Evolutionary conservation across 202 grass and related monocot genomes (phyloP).

Genomic region (Eragrostis tef): DNA sequence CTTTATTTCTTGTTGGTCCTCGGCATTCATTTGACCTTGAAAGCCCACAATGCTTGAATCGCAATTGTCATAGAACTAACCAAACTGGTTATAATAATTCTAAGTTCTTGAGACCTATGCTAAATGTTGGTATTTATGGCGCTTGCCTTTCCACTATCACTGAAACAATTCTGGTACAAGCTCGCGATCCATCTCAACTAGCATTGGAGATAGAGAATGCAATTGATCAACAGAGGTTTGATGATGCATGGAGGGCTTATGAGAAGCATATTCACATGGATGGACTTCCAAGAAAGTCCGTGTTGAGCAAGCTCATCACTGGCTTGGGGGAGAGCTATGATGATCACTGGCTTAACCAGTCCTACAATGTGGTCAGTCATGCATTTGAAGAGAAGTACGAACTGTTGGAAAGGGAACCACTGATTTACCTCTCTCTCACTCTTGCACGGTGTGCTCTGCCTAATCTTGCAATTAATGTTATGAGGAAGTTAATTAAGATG

Average conservation of each 20-base stretch:
- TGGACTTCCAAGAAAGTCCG: constrained; percentile 67
- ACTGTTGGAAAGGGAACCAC: constrained; percentile 69
- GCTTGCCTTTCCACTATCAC: constrained; percentile 53
- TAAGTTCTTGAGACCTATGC: constrained; percentile 3
- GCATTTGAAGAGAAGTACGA: constrained; percentile 53
- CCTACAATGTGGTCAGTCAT: constrained; percentile 64
- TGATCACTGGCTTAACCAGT: constrained; percentile 60
- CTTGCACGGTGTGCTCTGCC: constrained; percentile 60
- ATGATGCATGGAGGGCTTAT: constrained; percentile 79
- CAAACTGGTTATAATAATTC: not conserved
- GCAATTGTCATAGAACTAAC: constrained; percentile 14
- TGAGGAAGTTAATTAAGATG: constrained; percentile 79
- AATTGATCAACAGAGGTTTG: constrained; percentile 64
- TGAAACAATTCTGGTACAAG: constrained; percentile 67
- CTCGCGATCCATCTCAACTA: constrained; percentile 59
- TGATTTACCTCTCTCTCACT: constrained; percentile 76
- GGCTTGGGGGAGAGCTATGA: constrained; percentile 69
- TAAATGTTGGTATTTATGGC: not conserved
- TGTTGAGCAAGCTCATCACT: constrained; percentile 76
- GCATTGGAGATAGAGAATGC: constrained; percentile 67
- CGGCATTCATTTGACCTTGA: not conserved
- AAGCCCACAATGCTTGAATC: not conserved
- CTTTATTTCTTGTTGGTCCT: constrained; percentile 1
- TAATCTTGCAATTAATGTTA: constrained; percentile 70
- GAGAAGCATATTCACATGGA: constrained; percentile 69